phyloP scores from a whole-genome alignment of 805 yeast genomes.

The Huiozyma sinensis region DNA sequence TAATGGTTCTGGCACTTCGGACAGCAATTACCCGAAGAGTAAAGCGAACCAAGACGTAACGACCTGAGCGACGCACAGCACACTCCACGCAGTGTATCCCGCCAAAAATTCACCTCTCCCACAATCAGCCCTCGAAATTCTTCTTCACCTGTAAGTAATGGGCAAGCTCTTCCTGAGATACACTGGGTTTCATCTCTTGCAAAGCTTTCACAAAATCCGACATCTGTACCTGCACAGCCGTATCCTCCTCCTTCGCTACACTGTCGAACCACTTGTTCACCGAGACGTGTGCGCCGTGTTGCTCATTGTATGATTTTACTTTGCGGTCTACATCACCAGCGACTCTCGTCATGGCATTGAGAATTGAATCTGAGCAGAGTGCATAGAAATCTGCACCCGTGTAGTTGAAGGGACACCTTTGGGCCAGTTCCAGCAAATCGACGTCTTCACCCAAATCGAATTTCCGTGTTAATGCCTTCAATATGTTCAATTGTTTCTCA shows the following conservation, averaged over 20 bases:
- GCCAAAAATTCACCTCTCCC: neutral
- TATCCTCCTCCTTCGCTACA: slow-evolving; percentile 56
- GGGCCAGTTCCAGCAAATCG: slow-evolving; percentile 48
- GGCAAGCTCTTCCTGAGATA: slow-evolving; percentile 72
- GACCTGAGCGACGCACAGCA: no score
- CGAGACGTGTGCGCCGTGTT: slow-evolving; percentile 38
- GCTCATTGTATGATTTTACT: slow-evolving; percentile 41
- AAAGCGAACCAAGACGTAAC: no score
- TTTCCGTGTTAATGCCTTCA: slow-evolving; percentile 82
- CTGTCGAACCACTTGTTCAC: slow-evolving; percentile 89
- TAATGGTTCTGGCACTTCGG: no score
- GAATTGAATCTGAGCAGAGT: slow-evolving; percentile 87
- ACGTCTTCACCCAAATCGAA: slow-evolving; percentile 54
- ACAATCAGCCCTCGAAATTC: slow-evolving; percentile 45
- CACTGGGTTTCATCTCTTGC: slow-evolving; percentile 66
- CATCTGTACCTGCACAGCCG: slow-evolving; percentile 53
- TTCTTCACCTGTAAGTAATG: slow-evolving; percentile 75
- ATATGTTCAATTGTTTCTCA: slow-evolving; percentile 74
- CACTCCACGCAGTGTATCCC: no score
- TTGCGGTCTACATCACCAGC: slow-evolving; percentile 67
- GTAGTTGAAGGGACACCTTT: slow-evolving; percentile 72
- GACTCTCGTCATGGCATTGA: slow-evolving; percentile 88
- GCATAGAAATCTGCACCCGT: slow-evolving; percentile 99
- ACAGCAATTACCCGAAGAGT: no score
- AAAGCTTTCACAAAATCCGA: slow-evolving; percentile 75